Evolutionary conservation across 1,284 basidiomycete species (phyloP).

Genomic region (Ustilago trichophora): DNA sequence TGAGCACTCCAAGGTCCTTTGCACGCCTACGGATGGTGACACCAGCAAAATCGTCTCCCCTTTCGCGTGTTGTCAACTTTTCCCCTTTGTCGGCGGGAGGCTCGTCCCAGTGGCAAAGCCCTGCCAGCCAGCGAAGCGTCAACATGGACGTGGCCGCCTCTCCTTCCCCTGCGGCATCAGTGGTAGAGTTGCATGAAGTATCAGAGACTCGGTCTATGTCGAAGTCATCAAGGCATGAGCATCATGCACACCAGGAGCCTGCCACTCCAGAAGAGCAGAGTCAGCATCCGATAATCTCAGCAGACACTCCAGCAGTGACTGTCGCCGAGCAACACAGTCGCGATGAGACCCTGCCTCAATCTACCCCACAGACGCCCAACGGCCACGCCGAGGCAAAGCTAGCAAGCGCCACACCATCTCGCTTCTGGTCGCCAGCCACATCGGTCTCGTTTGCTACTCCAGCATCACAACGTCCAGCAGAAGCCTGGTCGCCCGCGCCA

Average conservation of each 20-base stretch:
- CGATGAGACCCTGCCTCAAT: no score
- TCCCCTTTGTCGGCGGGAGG: constrained; percentile 11
- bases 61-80: constrained; percentile 30
- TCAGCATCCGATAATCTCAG: no score
- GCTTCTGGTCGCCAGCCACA: constrained; percentile 19
- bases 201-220: no score
- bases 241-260: no score
- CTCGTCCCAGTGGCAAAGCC: constrained; percentile 20
- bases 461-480: constrained; percentile 5
- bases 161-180: no score
- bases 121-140: constrained; percentile 3
- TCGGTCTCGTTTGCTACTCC: constrained; percentile 21
- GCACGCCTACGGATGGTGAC: constrained; percentile 25
- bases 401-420: constrained; percentile 4
- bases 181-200: no score
- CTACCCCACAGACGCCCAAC: constrained; percentile 7
- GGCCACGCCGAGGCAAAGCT: no score
- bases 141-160: neutral
- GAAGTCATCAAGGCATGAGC: no score
- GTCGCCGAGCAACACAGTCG: no score
- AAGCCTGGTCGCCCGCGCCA: neutral
- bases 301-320: neutral
- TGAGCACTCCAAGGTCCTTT: constrained; percentile 13
- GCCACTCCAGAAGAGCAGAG: no score
- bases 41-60: constrained; percentile 23